These are phyloP conservation scores for Aspergillus novoparasiticus DNA, from an alignment of 2,329 filamentous ascomycete genomes.

Conservation along the genomic window DNA sequence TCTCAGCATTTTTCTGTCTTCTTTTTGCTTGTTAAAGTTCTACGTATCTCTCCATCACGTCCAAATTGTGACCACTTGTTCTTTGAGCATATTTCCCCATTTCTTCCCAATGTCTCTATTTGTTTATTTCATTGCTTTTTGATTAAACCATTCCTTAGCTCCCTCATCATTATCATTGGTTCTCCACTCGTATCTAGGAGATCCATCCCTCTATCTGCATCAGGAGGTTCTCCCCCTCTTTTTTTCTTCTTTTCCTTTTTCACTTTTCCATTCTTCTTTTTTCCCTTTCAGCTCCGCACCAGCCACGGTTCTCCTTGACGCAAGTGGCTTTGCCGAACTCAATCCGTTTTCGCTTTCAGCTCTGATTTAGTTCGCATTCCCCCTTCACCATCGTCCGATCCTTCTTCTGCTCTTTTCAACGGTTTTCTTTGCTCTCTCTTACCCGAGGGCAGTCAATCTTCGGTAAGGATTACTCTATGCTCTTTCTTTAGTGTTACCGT, in stretches of 20 bases:
- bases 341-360: conserved; percentile 2
- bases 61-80: not conserved
- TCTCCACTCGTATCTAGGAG: conserved; percentile 1
- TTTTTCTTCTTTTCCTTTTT: not conserved
- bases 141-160: not conserved
- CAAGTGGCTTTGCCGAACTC: conserved; percentile 26
- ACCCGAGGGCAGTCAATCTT: too few species aligned
- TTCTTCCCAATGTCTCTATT: not conserved
- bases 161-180: not conserved
- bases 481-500: not conserved
- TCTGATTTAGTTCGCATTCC: conserved; percentile 7
- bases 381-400: not conserved
- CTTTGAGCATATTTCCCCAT: not conserved
- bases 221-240: not conserved
- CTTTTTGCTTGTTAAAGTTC: not conserved
- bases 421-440: not conserved
- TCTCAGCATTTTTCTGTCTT: not conserved
- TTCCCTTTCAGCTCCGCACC: conserved; percentile 5
- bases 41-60: not conserved
- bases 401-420: not conserved
- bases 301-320: conserved; percentile 29
- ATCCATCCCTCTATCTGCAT: conserved; percentile 1
- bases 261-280: not conserved
- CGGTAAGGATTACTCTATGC: not conserved
- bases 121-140: not conserved